These are phyloP conservation scores for Hygrophorus pudorinus DNA, from an alignment of 768 basidiomycete genomes.

Conservation along the genomic window DNA sequence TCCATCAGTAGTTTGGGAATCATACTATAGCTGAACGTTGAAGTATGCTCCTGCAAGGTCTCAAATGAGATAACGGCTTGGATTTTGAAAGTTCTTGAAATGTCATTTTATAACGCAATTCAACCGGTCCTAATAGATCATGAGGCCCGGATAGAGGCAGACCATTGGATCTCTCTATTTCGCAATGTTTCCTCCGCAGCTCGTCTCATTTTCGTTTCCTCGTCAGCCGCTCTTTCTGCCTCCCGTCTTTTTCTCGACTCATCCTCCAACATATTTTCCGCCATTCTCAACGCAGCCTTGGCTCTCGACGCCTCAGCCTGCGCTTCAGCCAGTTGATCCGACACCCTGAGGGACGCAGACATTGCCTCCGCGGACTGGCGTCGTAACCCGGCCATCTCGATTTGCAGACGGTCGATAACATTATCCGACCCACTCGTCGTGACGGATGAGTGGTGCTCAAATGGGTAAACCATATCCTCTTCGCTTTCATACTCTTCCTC, in stretches of 20 bases:
- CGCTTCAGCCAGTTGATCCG: constrained; percentile 60
- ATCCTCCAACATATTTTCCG: constrained; percentile 51
- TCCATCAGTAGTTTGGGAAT: background rate
- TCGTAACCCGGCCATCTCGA: constrained; percentile 54
- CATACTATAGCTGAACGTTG: too few species aligned
- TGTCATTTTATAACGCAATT: too few species aligned
- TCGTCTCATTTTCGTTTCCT: constrained; percentile 36
- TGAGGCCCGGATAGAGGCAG: background rate
- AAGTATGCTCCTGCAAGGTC: too few species aligned
- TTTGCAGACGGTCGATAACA: constrained; percentile 51
- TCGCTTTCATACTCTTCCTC: constrained; percentile 61
- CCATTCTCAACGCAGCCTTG: constrained; percentile 40
- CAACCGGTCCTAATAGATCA: too few species aligned
- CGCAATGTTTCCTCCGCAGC: constrained; percentile 37
- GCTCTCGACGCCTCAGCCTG: constrained; percentile 51
- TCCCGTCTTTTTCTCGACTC: constrained; percentile 50
- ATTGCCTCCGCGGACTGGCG: constrained; percentile 62
- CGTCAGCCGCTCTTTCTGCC: constrained; percentile 41
- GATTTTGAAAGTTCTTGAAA: too few species aligned
- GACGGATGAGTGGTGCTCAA: constrained; percentile 31
- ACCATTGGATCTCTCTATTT: background rate
- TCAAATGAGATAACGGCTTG: too few species aligned
- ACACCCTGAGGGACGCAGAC: constrained; percentile 50
- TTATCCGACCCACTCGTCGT: constrained; percentile 23
- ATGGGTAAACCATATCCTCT: constrained; percentile 44